These are phyloP conservation scores for Quercus tomentella DNA, from an alignment of 331 rosid species.

Conservation along the genomic window DNA sequence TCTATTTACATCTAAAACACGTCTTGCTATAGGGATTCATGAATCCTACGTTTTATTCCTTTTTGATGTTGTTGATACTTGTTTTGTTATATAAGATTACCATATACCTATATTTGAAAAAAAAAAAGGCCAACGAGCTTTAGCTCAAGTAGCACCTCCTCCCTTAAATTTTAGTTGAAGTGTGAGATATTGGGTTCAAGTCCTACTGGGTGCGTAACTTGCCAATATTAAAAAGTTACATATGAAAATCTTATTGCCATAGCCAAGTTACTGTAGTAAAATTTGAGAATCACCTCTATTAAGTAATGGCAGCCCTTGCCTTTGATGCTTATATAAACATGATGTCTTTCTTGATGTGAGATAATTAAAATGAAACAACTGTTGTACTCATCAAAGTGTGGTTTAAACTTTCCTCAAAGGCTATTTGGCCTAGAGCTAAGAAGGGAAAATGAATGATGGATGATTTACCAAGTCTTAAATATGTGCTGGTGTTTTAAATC, in stretches of 20 bases:
- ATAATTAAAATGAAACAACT: not conserved
- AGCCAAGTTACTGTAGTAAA: not conserved
- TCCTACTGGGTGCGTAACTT: no score
- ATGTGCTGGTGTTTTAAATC: no score
- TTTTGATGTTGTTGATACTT: not conserved
- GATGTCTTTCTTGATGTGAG: slow-evolving; percentile 11
- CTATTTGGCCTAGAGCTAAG: not conserved
- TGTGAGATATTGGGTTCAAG: no score
- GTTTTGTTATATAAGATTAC: not conserved
- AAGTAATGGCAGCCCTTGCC: not conserved
- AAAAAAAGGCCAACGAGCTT: no score
- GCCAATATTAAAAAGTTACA: no score
- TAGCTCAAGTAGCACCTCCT: no score
- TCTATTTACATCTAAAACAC: not conserved
- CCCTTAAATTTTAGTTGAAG: no score
- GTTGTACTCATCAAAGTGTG: slow-evolving; percentile 1
- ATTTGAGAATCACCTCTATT: not conserved
- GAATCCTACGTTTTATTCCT: not conserved
- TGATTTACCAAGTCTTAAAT: no score
- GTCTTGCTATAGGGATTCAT: slow-evolving; percentile 2
- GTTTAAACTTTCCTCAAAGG: not conserved
- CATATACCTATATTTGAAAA: no score
- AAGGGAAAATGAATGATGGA: no score
- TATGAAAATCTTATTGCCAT: no score
- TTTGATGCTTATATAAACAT: slow-evolving; percentile 6